phyloP scores from a whole-genome alignment of 179 eudicot species.

The Patellifolia procumbens region DNA sequence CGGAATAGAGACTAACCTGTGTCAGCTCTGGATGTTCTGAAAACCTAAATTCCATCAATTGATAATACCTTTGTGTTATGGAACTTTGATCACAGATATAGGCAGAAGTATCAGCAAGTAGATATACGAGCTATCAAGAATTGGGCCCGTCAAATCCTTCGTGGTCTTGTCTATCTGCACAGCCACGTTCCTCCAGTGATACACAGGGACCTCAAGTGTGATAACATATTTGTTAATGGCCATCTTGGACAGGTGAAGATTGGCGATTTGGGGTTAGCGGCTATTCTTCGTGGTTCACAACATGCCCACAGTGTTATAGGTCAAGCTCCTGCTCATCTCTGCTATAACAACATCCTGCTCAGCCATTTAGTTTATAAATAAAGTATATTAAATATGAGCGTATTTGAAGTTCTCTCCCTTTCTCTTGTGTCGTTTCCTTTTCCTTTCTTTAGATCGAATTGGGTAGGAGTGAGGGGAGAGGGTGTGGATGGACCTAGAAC shows the following conservation, averaged over 20 bases:
- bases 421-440: too few relatives aligned
- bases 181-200: slow-evolving; percentile 76
- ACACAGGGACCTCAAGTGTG: slow-evolving; percentile 79
- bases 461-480: background rate
- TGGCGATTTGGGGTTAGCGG: slow-evolving; percentile 81
- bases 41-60: background rate
- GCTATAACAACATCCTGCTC: background rate
- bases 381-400: background rate
- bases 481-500: background rate
- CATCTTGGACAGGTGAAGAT: slow-evolving; percentile 82
- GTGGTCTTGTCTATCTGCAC: slow-evolving; percentile 67
- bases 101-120: slow-evolving; percentile 56
- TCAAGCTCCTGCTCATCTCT: slow-evolving; percentile 20
- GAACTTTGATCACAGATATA: slow-evolving; percentile 45
- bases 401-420: background rate
- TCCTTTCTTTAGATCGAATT: too few relatives aligned
- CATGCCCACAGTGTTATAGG: slow-evolving; percentile 79
- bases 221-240: slow-evolving; percentile 81
- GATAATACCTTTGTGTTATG: slow-evolving; percentile 13
- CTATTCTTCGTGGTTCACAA: slow-evolving; percentile 62
- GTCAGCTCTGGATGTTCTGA: background rate
- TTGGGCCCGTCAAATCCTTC: slow-evolving; percentile 73
- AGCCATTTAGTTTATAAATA: too few relatives aligned
- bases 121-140: slow-evolving; percentile 58
- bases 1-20: background rate